Conservation (phyloP, 352 stramenopile genomes). For the Phytophthora citricola region DNA sequence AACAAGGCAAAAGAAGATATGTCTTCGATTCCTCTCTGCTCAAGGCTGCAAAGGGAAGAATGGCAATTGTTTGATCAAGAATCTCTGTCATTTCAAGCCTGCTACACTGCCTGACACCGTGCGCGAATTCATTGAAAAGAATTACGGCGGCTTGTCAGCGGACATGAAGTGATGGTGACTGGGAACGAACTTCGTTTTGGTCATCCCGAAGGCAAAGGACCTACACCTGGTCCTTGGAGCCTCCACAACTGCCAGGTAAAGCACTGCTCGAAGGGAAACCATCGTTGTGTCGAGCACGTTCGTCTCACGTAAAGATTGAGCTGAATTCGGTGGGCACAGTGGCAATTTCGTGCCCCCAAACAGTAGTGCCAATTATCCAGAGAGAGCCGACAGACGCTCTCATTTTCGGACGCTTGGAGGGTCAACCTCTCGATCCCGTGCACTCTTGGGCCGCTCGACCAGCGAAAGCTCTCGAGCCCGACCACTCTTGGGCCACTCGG, state of each 20-base stretch:
- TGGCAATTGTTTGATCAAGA: background rate
- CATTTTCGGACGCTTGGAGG: background rate
- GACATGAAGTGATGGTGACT: slow-evolving; percentile 4
- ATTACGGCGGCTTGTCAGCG: background rate
- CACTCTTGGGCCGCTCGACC: background rate
- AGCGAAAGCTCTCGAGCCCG: background rate
- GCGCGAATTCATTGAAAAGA: background rate
- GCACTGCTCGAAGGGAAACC: no score
- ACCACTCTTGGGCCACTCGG: background rate
- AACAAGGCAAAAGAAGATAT: slow-evolving; percentile 2
- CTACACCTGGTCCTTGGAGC: background rate
- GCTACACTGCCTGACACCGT: background rate
- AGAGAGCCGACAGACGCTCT: no score
- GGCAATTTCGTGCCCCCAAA: background rate
- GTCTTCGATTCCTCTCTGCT: background rate
- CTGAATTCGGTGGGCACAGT: no score
- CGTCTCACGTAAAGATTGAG: no score
- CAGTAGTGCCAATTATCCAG: background rate
- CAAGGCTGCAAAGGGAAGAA: slow-evolving; percentile 4
- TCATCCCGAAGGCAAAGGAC: background rate
- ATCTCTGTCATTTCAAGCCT: slow-evolving; percentile 3
- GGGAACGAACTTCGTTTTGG: background rate
- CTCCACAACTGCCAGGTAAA: no score
- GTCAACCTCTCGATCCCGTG: background rate
- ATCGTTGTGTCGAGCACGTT: no score